Base-by-base conservation (phyloP, 805 yeast species). In the Kuraishia hungarica region DNA sequence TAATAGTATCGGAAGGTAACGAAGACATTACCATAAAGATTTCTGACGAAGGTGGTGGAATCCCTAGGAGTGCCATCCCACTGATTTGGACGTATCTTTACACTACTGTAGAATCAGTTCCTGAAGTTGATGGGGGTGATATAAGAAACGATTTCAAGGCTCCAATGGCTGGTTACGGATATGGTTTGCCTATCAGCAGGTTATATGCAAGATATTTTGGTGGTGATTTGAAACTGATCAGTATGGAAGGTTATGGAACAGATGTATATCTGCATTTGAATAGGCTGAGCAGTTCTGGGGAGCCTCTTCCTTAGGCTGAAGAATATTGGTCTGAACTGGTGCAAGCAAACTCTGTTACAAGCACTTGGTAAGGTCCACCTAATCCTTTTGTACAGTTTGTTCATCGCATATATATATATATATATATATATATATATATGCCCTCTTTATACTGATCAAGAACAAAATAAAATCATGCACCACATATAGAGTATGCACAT, bases 171-270 rank as follows among this genome's bases (percentile, higher is more conserved):
- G 97, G 97, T 0, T 86, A 87, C 61, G 97, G 97, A 28, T 92
- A 90, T 64, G 97, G 97, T 0, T 75, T 90, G 62, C 96, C 97
- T 1, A 84, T 91, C 54, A 86, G 94, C 51, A 72, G 97, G 56
- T 75, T 90, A 46, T 91, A 91, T 61, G 92, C 97, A 1, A 83
- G 92, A 59, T 90, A 90, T 67, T 90, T 91, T 66, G 96, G 96
- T 6, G 96, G 96, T 2, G 97, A 91, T 63, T 78, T 90, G 68
- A 87, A 86, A 65, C 76, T 91, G 63, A 90, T 89, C 55, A 82
- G 90, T 39, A 89, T 91, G 96, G 97, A 90, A 69, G 96, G 96
- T 8, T 89, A 90, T 64, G 97, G 97, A 17, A 90, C 97, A 1
- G 97, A 90, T 66, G 97, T 89, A 1, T 91, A 90, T 64, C 69